phyloP scores from a whole-genome alignment of 2,329 filamentous ascomycete species.

The Venturia asperata region DNA sequence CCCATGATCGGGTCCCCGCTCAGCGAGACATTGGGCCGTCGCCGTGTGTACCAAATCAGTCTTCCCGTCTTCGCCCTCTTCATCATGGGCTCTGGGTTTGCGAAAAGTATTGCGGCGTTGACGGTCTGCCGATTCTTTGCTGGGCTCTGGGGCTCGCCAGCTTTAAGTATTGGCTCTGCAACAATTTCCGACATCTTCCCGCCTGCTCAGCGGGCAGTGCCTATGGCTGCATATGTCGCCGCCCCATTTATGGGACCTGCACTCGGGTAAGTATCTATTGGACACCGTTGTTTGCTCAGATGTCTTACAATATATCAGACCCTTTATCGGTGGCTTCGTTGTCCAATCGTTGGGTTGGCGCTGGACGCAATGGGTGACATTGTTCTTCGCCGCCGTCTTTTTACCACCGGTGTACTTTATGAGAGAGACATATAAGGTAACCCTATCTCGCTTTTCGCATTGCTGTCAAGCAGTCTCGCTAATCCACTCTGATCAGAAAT shows the following conservation, averaged over 20 bases:
- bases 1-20: conserved; percentile 67
- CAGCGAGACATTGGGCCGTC: conserved; percentile 63
- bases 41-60: conserved; percentile 61
- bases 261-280: conserved; percentile 27
- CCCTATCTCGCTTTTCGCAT: conserved; percentile 23
- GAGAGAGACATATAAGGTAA: conserved; percentile 50
- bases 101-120: conserved; percentile 61
- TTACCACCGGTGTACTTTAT: conserved; percentile 37
- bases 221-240: conserved; percentile 33
- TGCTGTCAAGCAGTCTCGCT: not conserved
- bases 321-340: conserved; percentile 39
- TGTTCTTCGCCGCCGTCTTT: conserved; percentile 35
- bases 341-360: conserved; percentile 37
- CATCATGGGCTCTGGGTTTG: conserved; percentile 36
- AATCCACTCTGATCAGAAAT: not conserved
- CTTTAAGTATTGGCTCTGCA: conserved; percentile 37
- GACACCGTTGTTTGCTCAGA: conserved; percentile 1
- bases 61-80: conserved; percentile 55
- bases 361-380: conserved; percentile 39
- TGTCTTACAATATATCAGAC: conserved; percentile 22
- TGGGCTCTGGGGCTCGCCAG: conserved; percentile 29
- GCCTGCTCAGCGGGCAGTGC: conserved; percentile 29
- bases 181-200: conserved; percentile 36
- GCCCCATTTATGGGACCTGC: conserved; percentile 36
- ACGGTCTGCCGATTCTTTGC: conserved; percentile 54